Base-by-base conservation (phyloP, 2,329 filamentous ascomycete genomes). In the Fusarium papillatum region DNA sequence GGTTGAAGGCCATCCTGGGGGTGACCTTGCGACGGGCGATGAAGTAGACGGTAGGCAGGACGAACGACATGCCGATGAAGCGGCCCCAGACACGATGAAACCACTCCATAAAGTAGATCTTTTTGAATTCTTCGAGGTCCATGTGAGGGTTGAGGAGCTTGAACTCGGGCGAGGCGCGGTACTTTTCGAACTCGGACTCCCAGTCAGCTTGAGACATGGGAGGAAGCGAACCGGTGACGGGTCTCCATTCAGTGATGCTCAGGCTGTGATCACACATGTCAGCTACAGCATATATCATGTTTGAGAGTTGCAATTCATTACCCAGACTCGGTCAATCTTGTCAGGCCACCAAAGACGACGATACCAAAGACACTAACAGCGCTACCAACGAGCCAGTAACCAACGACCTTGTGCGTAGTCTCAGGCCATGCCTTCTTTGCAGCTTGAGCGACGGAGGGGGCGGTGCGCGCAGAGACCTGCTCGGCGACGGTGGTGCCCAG, bases 41-140 rank as follows among this genome's bases (percentile, higher is more conserved):
- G 82, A 98, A 97, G 88, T 98, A 98, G 68, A 93, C 85, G 10
- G 96, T 95, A 2, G 97, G 97, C 2, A 98, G 82, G 60, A 98
- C 92, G 84, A 98, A 98, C 63, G 95, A 94, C 74, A 98, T 85
- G 70, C 97, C 97, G 69, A 99, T 95, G 79, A 98, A 89, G 76
- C 97, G 93, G 57, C 97, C 97, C 96, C 97, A 98, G 67, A 98
- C 89, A 36, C 97, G 92, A 85, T 99, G 97, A 53, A 93, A 92
- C 97, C 97, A 99, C 88, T 99, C 97, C 97, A 98, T 98, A 84
- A 94, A 99, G 90, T 98, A 99, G 78, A 99, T 99, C 83, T 97
- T 94, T 85, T 98, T 98, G 88, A 98, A 99, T 83, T 99, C 97
- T 70, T 93, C 90, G 68, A 99, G 88, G 38, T 91, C 93, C 97